Evolutionary conservation across 306 rosid species (phyloP), one percentile per base, ranked within the genome.

Genomic region (Oxytropis ochrocephala): DNA sequence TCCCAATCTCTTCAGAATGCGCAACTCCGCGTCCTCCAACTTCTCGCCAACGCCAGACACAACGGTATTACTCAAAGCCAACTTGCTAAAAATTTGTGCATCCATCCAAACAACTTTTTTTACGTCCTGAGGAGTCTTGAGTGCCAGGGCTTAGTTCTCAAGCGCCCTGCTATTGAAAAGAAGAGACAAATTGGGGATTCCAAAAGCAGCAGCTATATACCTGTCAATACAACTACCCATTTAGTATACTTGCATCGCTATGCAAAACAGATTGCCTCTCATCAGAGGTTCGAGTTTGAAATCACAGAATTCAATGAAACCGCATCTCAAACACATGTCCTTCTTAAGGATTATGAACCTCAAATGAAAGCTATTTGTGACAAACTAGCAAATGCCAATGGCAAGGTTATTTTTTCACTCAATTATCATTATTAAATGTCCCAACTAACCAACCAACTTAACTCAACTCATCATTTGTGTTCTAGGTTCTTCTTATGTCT

Each of bases 401-500:
- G 80, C 86, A 86, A 94, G 97, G 97, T 88, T 36, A 53, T 7
- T 66, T 49, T 72, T 50, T 7, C 8, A 1, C 39, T 69, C 36
- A 70, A 30, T 53, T 54, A 42, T 79, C 32, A n/a, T n/a, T n/a
- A 58, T 33, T 58, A 13, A 58, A 58, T 58, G 3, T 58, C 35
- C 17, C 16, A 49, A 49, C 12, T 13, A n/a, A n/a, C n/a, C 47
- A 41, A 52, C 27, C 4, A 9, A 6, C 14, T 17, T 6, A 27
- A 42, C 27, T 38, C 11, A n/a, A 73, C 83, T 39, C 46, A 82
- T 66, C 43, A 60, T 44, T 75, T 67, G 74, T 74, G 57, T 71
- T 82, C 9, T 62, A 94, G 98, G 96, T 94, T 76, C 97, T 90
- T 74, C 85, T 87, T 64, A 92, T 81, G 81, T 82, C 87, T 39